Percentiles rank a stretch among this genome's conserved stretches.
phyloP scores from a whole-genome alignment of 2,329 filamentous ascomycete genomes.

The Podosphaera aphanis region DNA sequence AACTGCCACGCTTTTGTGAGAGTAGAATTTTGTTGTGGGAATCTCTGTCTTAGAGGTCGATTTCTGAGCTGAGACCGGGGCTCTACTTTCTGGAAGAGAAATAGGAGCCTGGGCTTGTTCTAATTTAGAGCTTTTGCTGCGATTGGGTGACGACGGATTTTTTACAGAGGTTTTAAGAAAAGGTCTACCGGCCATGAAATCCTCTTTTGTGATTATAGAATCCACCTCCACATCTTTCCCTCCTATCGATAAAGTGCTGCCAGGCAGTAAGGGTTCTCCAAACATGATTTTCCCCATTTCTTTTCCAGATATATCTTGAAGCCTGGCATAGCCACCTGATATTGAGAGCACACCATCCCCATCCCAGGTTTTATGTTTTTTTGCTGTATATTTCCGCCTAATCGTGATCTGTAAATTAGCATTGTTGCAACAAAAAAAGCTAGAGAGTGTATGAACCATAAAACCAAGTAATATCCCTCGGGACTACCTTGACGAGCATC shows the following conservation, averaged over 20 bases:
- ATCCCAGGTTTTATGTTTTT: conserved; percentile 61
- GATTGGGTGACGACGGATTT: conserved; percentile 3
- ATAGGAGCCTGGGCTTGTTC: conserved; percentile 3
- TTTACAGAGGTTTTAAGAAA: conserved; percentile 17
- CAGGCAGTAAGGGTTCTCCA: conserved; percentile 31
- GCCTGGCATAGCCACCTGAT: conserved; percentile 29
- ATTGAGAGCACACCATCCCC: conserved; percentile 43
- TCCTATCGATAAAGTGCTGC: conserved; percentile 34
- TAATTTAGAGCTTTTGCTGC: conserved; percentile 3
- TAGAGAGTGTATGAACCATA: conserved; percentile 10
- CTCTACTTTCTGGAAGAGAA: conserved; percentile 11
- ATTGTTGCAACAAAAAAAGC: not conserved
- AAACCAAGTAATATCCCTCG: conserved; percentile 15
- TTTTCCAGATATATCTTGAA: conserved; percentile 39
- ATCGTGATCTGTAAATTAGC: conserved; percentile 1
- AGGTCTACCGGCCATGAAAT: conserved; percentile 27
- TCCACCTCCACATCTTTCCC: conserved; percentile 50
- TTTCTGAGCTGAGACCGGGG: conserved; percentile 5
- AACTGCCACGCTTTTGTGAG: conserved; percentile 18
- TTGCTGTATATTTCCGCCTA: conserved; percentile 44
- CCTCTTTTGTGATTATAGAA: conserved; percentile 32
- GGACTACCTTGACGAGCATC: not conserved
- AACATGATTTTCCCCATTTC: conserved; percentile 35
- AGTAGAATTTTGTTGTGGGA: conserved; percentile 19
- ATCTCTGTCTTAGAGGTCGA: conserved; percentile 10